Percentiles rank a stretch among this genome's conserved stretches.
Evolutionary conservation across 768 basidiomycete species (phyloP).

Genomic region (Porphyrellus cyaneotinctus): DNA sequence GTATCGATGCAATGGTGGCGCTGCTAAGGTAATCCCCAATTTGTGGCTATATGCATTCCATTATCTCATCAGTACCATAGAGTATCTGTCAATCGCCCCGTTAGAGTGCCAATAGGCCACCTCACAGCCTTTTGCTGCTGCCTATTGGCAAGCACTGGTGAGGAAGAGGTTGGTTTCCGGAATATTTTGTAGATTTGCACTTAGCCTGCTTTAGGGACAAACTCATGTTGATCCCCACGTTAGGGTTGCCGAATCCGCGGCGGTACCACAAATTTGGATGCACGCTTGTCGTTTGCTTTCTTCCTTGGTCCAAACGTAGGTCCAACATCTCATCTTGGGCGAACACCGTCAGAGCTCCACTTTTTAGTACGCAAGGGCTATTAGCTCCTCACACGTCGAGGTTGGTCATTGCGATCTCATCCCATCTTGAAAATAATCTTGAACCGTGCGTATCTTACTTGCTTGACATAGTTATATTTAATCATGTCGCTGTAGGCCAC

Average conservation of each 20-base stretch:
- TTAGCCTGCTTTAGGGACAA: slow-evolving; percentile 37
- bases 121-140: slow-evolving; percentile 50
- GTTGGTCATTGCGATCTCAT: slow-evolving; percentile 49
- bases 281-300: slow-evolving; percentile 50
- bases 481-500: slow-evolving; percentile 25
- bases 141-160: slow-evolving; percentile 45
- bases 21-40: slow-evolving; percentile 46
- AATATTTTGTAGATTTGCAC: slow-evolving; percentile 3
- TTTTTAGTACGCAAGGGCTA: slow-evolving; percentile 46
- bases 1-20: slow-evolving; percentile 46
- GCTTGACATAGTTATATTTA: background rate
- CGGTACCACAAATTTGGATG: slow-evolving; percentile 45
- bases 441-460: slow-evolving; percentile 39
- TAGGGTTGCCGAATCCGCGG: slow-evolving; percentile 50
- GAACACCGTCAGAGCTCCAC: background rate
- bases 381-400: slow-evolving; percentile 54
- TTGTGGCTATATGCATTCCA: background rate
- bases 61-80: slow-evolving; percentile 32
- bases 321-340: slow-evolving; percentile 1
- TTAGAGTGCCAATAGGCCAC: slow-evolving; percentile 65
- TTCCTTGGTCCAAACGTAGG: slow-evolving; percentile 48
- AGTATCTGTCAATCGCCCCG: slow-evolving; percentile 53
- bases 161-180: slow-evolving; percentile 39
- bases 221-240: slow-evolving; percentile 47
- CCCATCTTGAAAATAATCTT: slow-evolving; percentile 57